phyloP scores from a whole-genome alignment of 148 eudicot species.

The Euryodendron excelsum region DNA sequence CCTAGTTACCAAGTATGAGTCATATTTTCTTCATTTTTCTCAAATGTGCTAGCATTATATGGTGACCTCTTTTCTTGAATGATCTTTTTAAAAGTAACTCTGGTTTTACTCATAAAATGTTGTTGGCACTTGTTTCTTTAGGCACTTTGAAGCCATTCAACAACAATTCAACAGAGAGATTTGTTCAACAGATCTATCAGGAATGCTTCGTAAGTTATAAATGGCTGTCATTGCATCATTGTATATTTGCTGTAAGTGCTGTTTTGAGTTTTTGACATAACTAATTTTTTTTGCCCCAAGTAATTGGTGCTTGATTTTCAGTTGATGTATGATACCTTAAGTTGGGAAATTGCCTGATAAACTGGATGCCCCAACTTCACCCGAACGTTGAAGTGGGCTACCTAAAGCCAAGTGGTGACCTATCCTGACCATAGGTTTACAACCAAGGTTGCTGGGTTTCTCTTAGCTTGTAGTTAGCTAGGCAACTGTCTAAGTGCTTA shows the following conservation, averaged over 20 bases:
- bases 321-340: neutral
- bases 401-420: neutral
- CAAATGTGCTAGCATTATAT: neutral
- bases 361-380: neutral
- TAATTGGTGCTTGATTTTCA: neutral
- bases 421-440: neutral
- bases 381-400: neutral
- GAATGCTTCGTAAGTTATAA: conserved; percentile 64
- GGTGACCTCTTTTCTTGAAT: conserved; percentile 7
- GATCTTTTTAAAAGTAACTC: neutral
- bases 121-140: conserved; percentile 25
- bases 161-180: conserved; percentile 41
- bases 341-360: neutral
- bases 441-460: neutral
- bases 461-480: no score
- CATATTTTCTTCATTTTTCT: neutral
- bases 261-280: neutral
- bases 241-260: neutral
- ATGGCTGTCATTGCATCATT: neutral
- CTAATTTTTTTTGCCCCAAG: neutral
- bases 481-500: no score
- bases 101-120: conserved; percentile 5
- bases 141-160: conserved; percentile 79
- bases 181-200: conserved; percentile 53
- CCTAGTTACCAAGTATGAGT: conserved; percentile 58